Base-by-base conservation (phyloP, 164 flowering plant species). In the Sextonia rubra region DNA sequence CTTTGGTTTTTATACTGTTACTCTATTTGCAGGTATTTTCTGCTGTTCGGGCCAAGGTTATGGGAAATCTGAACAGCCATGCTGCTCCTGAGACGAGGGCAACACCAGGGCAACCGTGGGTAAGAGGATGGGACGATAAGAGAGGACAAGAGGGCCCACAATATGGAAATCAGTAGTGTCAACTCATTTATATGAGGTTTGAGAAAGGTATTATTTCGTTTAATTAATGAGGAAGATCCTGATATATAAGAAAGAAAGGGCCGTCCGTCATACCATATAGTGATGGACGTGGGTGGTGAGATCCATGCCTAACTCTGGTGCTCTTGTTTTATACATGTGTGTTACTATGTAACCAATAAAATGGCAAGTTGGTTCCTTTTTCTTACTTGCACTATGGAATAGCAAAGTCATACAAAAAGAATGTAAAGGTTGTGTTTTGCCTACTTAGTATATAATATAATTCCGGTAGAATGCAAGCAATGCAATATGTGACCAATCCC, bases 51-150 rank as follows among this genome's bases (percentile, higher is more conserved):
- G 81, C 80, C 32, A 91, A 86, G 81, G 89, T 92, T 58, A 78
- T 82, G 84, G 71, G 71, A 80, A 94, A 88, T 79, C 90, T 94
- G 25, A 79, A 87, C 71, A 85, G 67, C 74, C 80, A 92, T 78
- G 71, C 97, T 66, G 82, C 97, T n/a, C 95, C 97, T 0, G 95
- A 90, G 79, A 94, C 97, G 25, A 82, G 99, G 11, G 94, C 99
- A 47, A 71, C 47, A 24, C 93, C 94, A n/a, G 99, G 97, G 17
- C 83, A 94, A 66, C 89, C 92, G 69, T 94, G 99, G 99, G 97
- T 94, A 12, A 86, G 95, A 79, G 99, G 97, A 1, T 91, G 99
- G 99, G 97, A 92, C 76, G 99, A 94, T 74, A 94, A 91, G 85
- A 92, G 82, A 81, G 91, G 91, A 24, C 83, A 77, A 17, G 89